Evolutionary conservation across 306 rosid genomes (phyloP), one percentile per base, ranked within the genome.

Genomic region (Hippophae tibetana): DNA sequence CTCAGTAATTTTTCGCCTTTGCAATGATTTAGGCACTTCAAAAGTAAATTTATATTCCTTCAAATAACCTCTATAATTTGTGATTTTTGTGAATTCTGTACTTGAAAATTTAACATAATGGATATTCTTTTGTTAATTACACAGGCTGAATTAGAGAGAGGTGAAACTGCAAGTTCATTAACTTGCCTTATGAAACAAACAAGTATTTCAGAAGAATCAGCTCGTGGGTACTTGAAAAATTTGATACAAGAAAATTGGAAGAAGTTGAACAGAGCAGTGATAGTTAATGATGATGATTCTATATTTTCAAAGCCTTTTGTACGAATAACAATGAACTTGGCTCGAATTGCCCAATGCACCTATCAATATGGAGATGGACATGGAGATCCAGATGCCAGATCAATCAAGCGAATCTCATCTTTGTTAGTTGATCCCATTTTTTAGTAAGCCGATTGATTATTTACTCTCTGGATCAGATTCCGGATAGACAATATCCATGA

Each of bases 291-390:
- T 7, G 9, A 9, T 10, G 12, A 60, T 54, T 72, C 69, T 58
- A 60, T 69, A 5, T 83, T 81, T 47, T 18, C 71, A 49, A 63
- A 77, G 70, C 8, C 58, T 48, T 84, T 84, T 6, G 48, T 66
- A 8, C 79, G 67, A 58, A 68, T 18, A 56, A 48, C 66, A 13
- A 54, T 58, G 0, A 83, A 83, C 67, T 82, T 83, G 31, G 84
- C 71, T 27, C 71, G 80, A 72, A 74, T 78, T 64, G 62, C 86
- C 14, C 78, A 71, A 0, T 80, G 82, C 73, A 78, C 81, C 0
- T 81, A 83, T 56, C 77, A 72, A 11, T 5, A 74, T 63, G 95
- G 88, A 61, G 87, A 86, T 58, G 90, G 57, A 1, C 83, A 72
- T 60, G 79, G 90, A 41, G 76, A 75, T 0, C 89, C 84, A 0